These are phyloP conservation scores for Rhododendron henanense DNA, from an alignment of 148 eudicot species.

Conservation along the genomic window DNA sequence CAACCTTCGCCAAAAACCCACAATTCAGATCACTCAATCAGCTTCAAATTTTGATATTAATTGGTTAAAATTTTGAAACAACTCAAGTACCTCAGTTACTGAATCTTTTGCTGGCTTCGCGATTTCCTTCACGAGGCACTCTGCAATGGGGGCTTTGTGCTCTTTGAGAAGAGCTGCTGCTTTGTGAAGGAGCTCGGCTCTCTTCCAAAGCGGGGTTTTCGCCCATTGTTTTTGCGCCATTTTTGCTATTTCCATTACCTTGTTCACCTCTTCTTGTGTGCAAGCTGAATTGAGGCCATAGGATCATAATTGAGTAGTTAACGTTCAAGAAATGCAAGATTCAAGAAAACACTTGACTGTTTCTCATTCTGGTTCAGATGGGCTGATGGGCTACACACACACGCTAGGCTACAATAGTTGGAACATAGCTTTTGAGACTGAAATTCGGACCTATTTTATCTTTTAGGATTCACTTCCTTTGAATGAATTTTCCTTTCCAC, in stretches of 20 bases:
- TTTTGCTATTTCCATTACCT: slow-evolving; percentile 87
- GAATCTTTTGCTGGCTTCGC: slow-evolving; percentile 98
- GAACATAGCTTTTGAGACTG: background rate
- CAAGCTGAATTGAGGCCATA: slow-evolving; percentile 51
- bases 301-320: background rate
- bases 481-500: no score
- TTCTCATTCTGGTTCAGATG: background rate
- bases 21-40: slow-evolving; percentile 4
- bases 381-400: background rate
- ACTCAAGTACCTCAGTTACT: slow-evolving; percentile 64
- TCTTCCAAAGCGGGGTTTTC: slow-evolving; percentile 92
- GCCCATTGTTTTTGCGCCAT: slow-evolving; percentile 90
- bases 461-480: no score
- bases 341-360: background rate
- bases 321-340: background rate
- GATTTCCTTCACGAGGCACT: slow-evolving; percentile 89
- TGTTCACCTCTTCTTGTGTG: slow-evolving; percentile 96
- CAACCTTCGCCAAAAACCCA: slow-evolving; percentile 51
- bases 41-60: background rate
- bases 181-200: slow-evolving; percentile 94
- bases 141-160: slow-evolving; percentile 83
- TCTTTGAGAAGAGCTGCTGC: slow-evolving; percentile 95
- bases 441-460: background rate
- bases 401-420: background rate
- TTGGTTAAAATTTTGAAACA: background rate